Conservation (phyloP, 192 early-diverging fungal genomes). For the Podila horticola region DNA sequence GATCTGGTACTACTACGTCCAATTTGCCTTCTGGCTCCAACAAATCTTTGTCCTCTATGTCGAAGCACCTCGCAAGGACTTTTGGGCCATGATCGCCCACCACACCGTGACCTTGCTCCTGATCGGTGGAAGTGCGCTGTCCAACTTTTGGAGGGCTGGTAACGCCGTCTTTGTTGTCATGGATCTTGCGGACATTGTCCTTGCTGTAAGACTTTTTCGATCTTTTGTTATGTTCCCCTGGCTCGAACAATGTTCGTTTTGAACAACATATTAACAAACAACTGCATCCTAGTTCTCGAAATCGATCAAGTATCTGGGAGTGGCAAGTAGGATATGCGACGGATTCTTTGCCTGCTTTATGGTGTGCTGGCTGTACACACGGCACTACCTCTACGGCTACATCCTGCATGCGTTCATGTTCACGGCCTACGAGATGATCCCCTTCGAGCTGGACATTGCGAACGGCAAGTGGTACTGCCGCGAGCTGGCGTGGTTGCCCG, state of each 20-base stretch:
- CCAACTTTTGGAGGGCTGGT: conserved; percentile 70
- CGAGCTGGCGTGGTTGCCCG: conserved; percentile 51
- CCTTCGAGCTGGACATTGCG: conserved; percentile 56
- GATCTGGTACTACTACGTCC: conserved; percentile 69
- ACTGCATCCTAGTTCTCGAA: conserved; percentile 73
- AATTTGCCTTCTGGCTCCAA: conserved; percentile 70
- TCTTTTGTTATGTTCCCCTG: too few relatives aligned
- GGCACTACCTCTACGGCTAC: conserved; percentile 76
- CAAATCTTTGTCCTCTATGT: conserved; percentile 68
- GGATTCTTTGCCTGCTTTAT: conserved; percentile 74
- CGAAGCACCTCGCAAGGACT: conserved; percentile 68
- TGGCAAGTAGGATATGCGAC: conserved; percentile 62
- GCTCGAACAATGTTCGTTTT: not conserved
- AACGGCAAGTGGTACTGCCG: conserved; percentile 61
- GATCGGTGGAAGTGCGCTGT: conserved; percentile 65
- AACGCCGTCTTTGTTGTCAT: conserved; percentile 72
- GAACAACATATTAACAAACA: not conserved
- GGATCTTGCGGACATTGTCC: conserved; percentile 71
- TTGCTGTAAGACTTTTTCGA: conserved; percentile 57
- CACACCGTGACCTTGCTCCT: conserved; percentile 69
- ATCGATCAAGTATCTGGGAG: conserved; percentile 76
- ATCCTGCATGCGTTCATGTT: conserved; percentile 66
- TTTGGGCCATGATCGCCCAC: conserved; percentile 64
- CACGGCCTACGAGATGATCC: conserved; percentile 66
- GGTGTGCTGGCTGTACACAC: conserved; percentile 78